Percentiles rank a stretch among this genome's conserved stretches.
These are phyloP conservation scores for Chaetomium globosum DNA, from an alignment of 2,329 filamentous ascomycete species.

Conservation along the genomic window DNA sequence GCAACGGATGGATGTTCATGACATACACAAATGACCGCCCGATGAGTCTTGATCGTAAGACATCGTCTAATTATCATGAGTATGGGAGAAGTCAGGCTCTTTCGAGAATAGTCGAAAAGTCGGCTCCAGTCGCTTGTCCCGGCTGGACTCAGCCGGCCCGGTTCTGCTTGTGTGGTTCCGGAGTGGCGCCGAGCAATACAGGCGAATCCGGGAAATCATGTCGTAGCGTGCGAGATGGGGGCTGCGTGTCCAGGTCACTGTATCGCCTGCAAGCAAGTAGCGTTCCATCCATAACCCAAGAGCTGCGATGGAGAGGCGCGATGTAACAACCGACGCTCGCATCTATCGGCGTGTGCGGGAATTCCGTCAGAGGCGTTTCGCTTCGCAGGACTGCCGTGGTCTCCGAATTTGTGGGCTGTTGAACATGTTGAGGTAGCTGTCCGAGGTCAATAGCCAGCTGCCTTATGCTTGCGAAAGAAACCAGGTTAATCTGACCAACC, in stretches of 20 bases:
- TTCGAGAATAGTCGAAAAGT: not conserved
- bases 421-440: not conserved
- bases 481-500: not conserved
- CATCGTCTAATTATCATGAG: not conserved
- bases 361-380: constrained; percentile 31
- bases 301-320: constrained; percentile 37
- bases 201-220: constrained; percentile 3
- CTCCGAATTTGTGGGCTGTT: not conserved
- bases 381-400: constrained; percentile 16
- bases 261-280: constrained; percentile 12
- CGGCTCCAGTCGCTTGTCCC: not conserved
- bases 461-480: not conserved
- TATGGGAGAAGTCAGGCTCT: not conserved
- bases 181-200: constrained; percentile 17
- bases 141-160: constrained; percentile 14
- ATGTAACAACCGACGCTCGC: constrained; percentile 35
- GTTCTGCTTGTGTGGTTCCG: constrained; percentile 13
- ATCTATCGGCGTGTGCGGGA: constrained; percentile 27
- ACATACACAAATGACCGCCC: not conserved
- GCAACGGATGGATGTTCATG: not conserved
- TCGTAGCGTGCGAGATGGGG: not conserved
- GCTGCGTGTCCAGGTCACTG: constrained; percentile 3
- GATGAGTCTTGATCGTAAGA: not conserved
- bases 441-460: too few species aligned
- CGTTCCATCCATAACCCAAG: constrained; percentile 37